Percentiles rank a stretch among this genome's conserved stretches.
Conservation (phyloP, 768 basidiomycete species). For the Infundibulicybe gibba region DNA sequence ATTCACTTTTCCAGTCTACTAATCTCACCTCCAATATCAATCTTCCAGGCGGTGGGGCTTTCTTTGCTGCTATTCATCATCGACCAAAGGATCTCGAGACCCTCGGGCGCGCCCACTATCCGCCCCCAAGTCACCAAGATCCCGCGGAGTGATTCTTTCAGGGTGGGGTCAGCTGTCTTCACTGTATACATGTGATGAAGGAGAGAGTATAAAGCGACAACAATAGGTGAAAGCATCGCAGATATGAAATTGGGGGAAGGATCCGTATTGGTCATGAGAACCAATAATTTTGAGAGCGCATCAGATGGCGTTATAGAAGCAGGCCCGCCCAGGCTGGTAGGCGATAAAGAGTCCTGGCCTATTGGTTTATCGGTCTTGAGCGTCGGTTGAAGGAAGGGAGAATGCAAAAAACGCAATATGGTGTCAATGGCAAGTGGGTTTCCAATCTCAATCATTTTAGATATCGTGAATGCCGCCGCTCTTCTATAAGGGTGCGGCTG, state of each 20-base stretch:
- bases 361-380: constrained; percentile 1
- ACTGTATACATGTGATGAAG: constrained; percentile 46
- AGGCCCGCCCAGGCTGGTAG: background rate
- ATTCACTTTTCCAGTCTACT: constrained; percentile 39
- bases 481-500: constrained; percentile 45
- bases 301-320: constrained; percentile 24
- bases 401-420: constrained; percentile 48
- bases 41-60: constrained; percentile 39
- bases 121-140: constrained; percentile 79
- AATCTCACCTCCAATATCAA: constrained; percentile 52
- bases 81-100: constrained; percentile 51
- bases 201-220: constrained; percentile 64
- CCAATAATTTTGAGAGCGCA: constrained; percentile 48
- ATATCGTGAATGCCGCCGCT: constrained; percentile 66
- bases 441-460: constrained; percentile 53
- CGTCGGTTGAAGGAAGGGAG: constrained; percentile 34
- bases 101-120: constrained; percentile 50
- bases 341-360: background rate
- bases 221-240: constrained; percentile 62
- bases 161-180: constrained; percentile 62
- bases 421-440: constrained; percentile 29
- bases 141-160: constrained; percentile 56
- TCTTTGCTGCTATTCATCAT: constrained; percentile 49
- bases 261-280: constrained; percentile 70
- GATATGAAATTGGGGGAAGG: constrained; percentile 71